phyloP scores from a whole-genome alignment of 1,139 yeast genomes.

The Hansenula sp. region DNA sequence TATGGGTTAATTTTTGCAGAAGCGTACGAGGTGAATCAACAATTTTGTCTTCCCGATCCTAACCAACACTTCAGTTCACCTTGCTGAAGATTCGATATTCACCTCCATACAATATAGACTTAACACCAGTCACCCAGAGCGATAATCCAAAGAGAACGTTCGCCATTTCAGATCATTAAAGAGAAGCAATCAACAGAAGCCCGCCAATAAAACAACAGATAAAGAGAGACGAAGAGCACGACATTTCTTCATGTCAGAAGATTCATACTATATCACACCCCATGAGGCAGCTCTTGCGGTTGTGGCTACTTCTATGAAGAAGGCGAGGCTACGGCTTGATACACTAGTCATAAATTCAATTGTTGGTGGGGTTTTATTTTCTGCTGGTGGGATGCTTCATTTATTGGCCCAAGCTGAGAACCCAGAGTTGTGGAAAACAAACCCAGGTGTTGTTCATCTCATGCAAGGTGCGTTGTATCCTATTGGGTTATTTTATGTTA shows the following conservation, averaged over 20 bases:
- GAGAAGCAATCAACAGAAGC: too few species aligned
- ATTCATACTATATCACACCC: conserved; percentile 60
- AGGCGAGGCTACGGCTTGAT: conserved; percentile 60
- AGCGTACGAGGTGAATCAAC: too few species aligned
- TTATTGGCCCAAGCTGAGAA: conserved; percentile 51
- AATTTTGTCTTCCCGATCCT: too few species aligned
- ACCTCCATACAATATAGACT: too few species aligned
- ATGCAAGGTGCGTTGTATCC: conserved; percentile 60
- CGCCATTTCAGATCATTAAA: too few species aligned
- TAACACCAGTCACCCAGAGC: too few species aligned
- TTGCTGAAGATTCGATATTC: too few species aligned
- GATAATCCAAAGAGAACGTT: too few species aligned
- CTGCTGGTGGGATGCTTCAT: conserved; percentile 72
- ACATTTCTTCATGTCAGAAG: conserved; percentile 32
- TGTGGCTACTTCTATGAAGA: conserved; percentile 81
- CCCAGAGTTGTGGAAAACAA: conserved; percentile 34
- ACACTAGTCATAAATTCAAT: conserved; percentile 57
- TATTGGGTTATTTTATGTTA: conserved; percentile 70
- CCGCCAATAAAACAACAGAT: too few species aligned
- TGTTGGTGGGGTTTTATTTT: conserved; percentile 66
- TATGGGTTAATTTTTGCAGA: too few species aligned
- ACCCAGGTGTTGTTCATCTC: conserved; percentile 52
- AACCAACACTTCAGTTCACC: too few species aligned
- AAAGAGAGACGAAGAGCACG: too few species aligned
- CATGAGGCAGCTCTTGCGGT: conserved; percentile 79